phyloP scores from a whole-genome alignment of 176 grass and related monocot species.

The Otatea glauca region DNA sequence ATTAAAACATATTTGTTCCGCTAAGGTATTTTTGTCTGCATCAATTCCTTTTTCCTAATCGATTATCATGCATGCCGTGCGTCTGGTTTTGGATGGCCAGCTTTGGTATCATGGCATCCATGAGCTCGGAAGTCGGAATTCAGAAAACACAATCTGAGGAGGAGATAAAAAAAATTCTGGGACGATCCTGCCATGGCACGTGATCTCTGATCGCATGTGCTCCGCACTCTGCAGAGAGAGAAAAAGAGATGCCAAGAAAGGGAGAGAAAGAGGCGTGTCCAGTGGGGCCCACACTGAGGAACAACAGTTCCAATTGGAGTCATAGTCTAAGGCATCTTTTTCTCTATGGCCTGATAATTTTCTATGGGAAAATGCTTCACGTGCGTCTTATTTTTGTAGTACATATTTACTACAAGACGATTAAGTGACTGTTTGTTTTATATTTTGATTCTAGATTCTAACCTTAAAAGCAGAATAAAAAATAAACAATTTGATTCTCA shows the following conservation, averaged over 20 bases:
- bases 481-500: too few relatives aligned
- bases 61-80: background rate
- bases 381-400: too few relatives aligned
- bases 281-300: conserved; percentile 6
- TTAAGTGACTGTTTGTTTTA: too few relatives aligned
- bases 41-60: background rate
- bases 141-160: background rate
- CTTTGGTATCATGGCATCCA: background rate
- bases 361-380: too few relatives aligned
- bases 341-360: background rate
- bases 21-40: background rate
- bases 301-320: background rate
- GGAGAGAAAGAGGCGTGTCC: background rate
- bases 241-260: background rate
- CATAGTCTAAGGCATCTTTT: background rate
- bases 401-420: too few relatives aligned
- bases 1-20: background rate
- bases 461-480: too few relatives aligned
- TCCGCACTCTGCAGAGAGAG: background rate
- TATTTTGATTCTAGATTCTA: too few relatives aligned
- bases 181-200: background rate
- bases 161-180: background rate
- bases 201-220: background rate
- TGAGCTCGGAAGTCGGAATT: background rate
- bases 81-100: background rate